phyloP scores from a whole-genome alignment of 202 grass and related monocot genomes.

The Zoysia matrella region DNA sequence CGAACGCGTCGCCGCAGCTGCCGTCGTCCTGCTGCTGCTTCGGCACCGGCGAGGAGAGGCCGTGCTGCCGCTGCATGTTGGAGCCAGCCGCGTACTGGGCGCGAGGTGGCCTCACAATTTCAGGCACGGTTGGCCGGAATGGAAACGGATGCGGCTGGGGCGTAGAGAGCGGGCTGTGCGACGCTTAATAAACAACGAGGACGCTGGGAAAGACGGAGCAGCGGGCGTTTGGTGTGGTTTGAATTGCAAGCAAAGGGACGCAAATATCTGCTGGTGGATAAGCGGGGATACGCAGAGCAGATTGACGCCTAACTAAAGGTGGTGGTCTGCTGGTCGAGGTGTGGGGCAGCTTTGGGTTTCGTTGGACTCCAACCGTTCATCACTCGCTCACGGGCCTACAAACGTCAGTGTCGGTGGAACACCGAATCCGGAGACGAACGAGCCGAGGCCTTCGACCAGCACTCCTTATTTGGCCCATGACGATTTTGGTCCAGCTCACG shows the following conservation, averaged over 20 bases:
- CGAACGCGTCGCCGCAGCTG: constrained; percentile 10
- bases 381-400: too few relatives aligned
- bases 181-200: constrained; percentile 29
- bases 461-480: not conserved
- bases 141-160: too few relatives aligned
- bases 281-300: not conserved
- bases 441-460: not conserved
- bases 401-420: not conserved
- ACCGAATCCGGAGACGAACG: too few relatives aligned
- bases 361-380: not conserved
- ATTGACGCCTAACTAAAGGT: constrained; percentile 4
- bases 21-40: too few relatives aligned
- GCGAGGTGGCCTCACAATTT: constrained; percentile 11
- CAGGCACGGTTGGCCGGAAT: not conserved
- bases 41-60: constrained; percentile 37
- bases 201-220: not conserved
- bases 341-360: not conserved
- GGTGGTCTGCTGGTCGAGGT: constrained; percentile 5
- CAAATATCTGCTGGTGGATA: constrained; percentile 29
- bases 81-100: not conserved
- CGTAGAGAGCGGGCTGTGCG: not conserved
- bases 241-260: constrained; percentile 37
- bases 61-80: constrained; percentile 49
- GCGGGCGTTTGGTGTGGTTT: constrained; percentile 39
- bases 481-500: too few relatives aligned